Base-by-base conservation (phyloP, 164 flowering plant genomes). In the Paratinospora sagittata region DNA sequence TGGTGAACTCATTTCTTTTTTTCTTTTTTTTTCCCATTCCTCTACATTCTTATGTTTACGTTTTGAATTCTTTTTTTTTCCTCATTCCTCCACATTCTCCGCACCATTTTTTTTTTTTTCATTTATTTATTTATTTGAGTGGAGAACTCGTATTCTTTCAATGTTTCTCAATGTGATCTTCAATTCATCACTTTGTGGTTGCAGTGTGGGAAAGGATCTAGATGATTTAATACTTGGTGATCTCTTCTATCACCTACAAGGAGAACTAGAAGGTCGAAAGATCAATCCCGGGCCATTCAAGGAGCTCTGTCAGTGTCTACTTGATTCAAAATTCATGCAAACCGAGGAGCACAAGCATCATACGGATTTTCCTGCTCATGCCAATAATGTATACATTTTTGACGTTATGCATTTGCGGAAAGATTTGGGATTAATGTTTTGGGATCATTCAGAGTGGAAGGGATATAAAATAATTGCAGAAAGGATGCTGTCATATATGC, bases 201-300 rank as follows among this genome's bases (percentile, higher is more conserved):
- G 76, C 76, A 92, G 99, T 79, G 84, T 77, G 74, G 91, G 87
- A 33, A 83, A 86, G 69, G 89, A 91, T 10, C 60, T 84, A 63
- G 76, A 74, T 27, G 65, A 63, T 76, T 81, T 92, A 67, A 81
- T 95, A 45, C 83, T 95, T 65, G 88, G 80, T 77, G 97, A 95
- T 75, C 88, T 95, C 2, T 92, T 83, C 74, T 89, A 86, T 83
- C 97, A 89, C 81, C 76, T 95, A 19, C 87, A 88, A 85, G 99
- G 97, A 70, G 94, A 95, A 85, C 83, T 92, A 70, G 91, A 91
- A 78, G 97, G 96, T 34, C 97, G 97, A 61, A 75, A 77, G 72
- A 84, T 89, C 36, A 80, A 80, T 69, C 70, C 85, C 71, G 92
- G 92, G 36, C 89, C 93, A 74, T 89, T 92, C 73, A 89, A 85